Base-by-base conservation (phyloP, 805 yeast species). In the Ogataea pini region DNA sequence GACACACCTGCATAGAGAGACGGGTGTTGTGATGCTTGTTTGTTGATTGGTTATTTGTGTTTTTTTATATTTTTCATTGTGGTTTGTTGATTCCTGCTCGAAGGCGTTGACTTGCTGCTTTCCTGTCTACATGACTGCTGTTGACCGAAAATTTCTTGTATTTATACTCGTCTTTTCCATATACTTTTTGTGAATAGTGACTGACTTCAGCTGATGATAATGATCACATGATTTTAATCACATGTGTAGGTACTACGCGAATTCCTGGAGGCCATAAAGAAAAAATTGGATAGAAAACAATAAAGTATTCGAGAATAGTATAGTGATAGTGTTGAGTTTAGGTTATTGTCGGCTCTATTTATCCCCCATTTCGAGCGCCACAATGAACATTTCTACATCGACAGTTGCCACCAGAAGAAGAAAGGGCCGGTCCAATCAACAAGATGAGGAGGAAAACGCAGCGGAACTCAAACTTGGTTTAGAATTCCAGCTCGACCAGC, bases 401-500 rank as follows among this genome's bases (percentile, higher is more conserved):
- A 87, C 97, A 3, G 78, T 89, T 42, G 92, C 91, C 22, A 87
- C 86, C 38, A 80, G 89, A 64, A 83, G 96, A 72, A 80, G 96
- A 68, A 80, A 83, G 44, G 78, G 74, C 49, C 75, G 75, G 54
- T 75, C 78, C 22, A 75, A 68, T 52, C 82, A 72, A 61, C 83
- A 82, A 49, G 91, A 84, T 49, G 96, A 88, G 55, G 97, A 91
- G 61, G 98, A 92, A 63, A 95, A 94, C 62, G 95, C 98, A 0
- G 82, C 96, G 0, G 77, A 79, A 44, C 76, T 94, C 58, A 85
- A 86, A 62, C 78, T 94, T 48, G 99, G 99, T 8, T 92, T 96
- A 22, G 99, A 94, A 70, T 94, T 94, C 63, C 91, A 85, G 59
- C 69, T 86, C 44, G 80, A 78, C 28, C 97, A 91, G 65, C 70